Evolutionary conservation across 495 filamentous ascomycete genomes (phyloP).

Genomic region (Tuber melanosporum): DNA sequence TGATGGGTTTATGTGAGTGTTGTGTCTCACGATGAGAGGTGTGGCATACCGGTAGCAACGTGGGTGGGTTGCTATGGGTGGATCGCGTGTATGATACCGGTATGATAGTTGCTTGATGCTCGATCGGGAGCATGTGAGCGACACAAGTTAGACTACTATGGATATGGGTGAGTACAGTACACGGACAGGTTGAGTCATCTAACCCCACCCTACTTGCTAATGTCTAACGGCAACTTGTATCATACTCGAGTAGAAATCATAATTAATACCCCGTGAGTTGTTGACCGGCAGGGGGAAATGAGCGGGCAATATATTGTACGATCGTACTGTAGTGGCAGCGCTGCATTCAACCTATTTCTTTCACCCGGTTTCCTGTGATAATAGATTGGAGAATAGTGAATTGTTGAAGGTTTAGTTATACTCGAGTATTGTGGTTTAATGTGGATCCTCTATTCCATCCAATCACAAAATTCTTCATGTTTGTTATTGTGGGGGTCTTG

Average conservation of each 20-base stretch:
- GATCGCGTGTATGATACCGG: background rate
- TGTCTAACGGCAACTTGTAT: background rate
- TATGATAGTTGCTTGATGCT: background rate
- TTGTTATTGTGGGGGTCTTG: background rate
- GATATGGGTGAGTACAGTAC: background rate
- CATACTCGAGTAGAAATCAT: background rate
- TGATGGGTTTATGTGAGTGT: background rate
- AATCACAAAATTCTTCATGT: background rate
- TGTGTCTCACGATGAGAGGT: background rate
- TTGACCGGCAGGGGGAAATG: background rate
- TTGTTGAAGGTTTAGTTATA: background rate
- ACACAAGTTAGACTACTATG: background rate
- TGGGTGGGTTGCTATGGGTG: background rate
- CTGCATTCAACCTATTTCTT: background rate
- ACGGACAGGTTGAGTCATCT: background rate
- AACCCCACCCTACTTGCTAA: background rate
- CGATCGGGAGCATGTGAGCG: background rate
- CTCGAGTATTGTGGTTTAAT: background rate
- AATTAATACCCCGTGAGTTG: background rate
- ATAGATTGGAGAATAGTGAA: background rate
- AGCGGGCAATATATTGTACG: too few species aligned
- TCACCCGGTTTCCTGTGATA: background rate
- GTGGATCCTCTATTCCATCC: background rate
- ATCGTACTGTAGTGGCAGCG: background rate
- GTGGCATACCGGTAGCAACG: background rate